A percentile compares a stretch with the other conserved stretches of the same genome.
Evolutionary conservation across 768 basidiomycete species (phyloP).

Genomic region (Hygrophorus pudorinus): DNA sequence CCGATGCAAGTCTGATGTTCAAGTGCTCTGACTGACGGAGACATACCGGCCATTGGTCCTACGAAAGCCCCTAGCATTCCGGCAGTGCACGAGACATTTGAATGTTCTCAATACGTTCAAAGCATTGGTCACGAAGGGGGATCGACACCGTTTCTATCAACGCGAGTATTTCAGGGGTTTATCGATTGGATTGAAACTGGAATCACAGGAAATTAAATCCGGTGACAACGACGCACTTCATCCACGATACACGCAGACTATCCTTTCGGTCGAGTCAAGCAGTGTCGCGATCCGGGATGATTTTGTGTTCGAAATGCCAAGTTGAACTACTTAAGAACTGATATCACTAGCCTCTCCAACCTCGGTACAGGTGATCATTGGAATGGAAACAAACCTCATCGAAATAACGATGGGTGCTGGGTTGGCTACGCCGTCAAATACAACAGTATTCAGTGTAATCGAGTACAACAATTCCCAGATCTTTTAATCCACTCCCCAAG

Average conservation of each 20-base stretch:
- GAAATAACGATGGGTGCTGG: constrained; percentile 96
- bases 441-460: constrained; percentile 75
- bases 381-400: constrained; percentile 99
- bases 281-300: constrained; percentile 72
- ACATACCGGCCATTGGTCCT: constrained; percentile 80
- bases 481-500: constrained; percentile 25
- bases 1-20: constrained; percentile 61
- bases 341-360: constrained; percentile 40
- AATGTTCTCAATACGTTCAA: constrained; percentile 95
- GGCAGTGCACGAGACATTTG: constrained; percentile 83
- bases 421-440: constrained; percentile 77
- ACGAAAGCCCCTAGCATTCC: constrained; percentile 13
- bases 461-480: constrained; percentile 52
- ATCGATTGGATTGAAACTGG: background rate
- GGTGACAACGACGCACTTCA: constrained; percentile 99
- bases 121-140: constrained; percentile 84
- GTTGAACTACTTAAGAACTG: no score
- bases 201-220: constrained; percentile 91
- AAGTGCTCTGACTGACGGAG: constrained; percentile 91
- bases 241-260: constrained; percentile 98
- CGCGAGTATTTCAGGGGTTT: constrained; percentile 50
- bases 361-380: constrained; percentile 96
- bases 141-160: constrained; percentile 96
- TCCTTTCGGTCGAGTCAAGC: constrained; percentile 77
- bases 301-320: background rate